A percentile compares a stretch with the other conserved stretches of the same genome.
Conservation (phyloP, 345 rosid genomes). For the Euphorbia tirucalli region DNA sequence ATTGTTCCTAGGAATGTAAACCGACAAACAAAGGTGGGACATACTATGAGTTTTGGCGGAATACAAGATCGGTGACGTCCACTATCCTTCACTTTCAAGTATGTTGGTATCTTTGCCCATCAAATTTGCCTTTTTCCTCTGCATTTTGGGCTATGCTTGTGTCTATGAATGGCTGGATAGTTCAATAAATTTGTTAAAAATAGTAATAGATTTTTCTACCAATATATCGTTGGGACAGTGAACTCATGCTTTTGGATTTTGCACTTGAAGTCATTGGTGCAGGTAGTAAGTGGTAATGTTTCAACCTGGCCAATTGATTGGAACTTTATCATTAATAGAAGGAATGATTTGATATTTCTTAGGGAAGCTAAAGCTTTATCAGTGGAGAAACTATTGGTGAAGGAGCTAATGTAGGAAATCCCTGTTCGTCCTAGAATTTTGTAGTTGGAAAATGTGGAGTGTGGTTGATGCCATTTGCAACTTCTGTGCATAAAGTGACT, state of each 20-base stretch:
- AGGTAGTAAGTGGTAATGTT: neutral
- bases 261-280: neutral
- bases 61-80: conserved; percentile 56
- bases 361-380: neutral
- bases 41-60: conserved; percentile 49
- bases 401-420: neutral
- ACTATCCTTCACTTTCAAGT: conserved; percentile 66
- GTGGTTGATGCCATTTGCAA: neutral
- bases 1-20: conserved; percentile 41
- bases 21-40: conserved; percentile 38
- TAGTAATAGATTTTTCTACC: neutral
- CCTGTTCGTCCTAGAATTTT: neutral
- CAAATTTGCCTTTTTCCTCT: neutral
- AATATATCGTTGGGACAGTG: neutral
- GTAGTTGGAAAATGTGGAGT: neutral
- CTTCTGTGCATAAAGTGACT: neutral
- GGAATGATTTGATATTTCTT: neutral
- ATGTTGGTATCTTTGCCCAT: conserved; percentile 8
- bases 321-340: neutral
- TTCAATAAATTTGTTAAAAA: neutral
- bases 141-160: neutral
- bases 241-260: neutral
- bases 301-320: neutral
- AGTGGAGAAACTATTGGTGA: neutral
- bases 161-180: neutral